These are phyloP conservation scores for Cryptococcus hybrid DNA, from an alignment of 1,284 basidiomycete genomes.

Conservation along the genomic window DNA sequence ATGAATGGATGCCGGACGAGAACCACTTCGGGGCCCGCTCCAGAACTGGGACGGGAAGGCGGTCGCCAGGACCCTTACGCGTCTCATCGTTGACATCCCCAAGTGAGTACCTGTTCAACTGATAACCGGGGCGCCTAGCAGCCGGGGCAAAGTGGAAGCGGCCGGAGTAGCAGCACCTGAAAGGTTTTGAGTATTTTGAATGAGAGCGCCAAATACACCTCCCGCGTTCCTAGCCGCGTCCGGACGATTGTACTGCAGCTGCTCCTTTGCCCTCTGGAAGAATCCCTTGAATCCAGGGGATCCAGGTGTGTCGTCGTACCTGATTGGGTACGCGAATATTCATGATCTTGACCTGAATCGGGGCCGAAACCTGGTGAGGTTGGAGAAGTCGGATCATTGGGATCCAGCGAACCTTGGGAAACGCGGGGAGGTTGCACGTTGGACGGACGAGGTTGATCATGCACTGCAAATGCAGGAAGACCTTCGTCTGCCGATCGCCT, in stretches of 20 bases:
- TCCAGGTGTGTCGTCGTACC: background rate
- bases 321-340: background rate
- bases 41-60: constrained; percentile 20
- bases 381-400: constrained; percentile 2
- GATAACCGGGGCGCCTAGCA: constrained; percentile 66
- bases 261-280: constrained; percentile 18
- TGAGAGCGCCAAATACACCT: constrained; percentile 70
- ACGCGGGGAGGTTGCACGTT: background rate
- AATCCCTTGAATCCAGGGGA: constrained; percentile 11
- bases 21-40: constrained; percentile 6
- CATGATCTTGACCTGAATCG: background rate
- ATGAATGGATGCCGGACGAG: constrained; percentile 21
- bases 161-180: constrained; percentile 61
- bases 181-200: constrained; percentile 67
- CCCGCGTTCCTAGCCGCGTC: constrained; percentile 58
- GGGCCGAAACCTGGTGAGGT: background rate
- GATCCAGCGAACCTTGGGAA: background rate
- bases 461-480: constrained; percentile 6
- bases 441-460: constrained; percentile 12
- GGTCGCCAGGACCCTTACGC: constrained; percentile 28
- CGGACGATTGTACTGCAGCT: constrained; percentile 49
- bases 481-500: constrained; percentile 4
- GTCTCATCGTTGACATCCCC: constrained; percentile 10
- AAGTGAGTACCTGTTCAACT: constrained; percentile 58
- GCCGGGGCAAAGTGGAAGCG: constrained; percentile 62